Conservation (phyloP, 805 yeast genomes). For the Zygosaccharomyces gambellarensis region DNA sequence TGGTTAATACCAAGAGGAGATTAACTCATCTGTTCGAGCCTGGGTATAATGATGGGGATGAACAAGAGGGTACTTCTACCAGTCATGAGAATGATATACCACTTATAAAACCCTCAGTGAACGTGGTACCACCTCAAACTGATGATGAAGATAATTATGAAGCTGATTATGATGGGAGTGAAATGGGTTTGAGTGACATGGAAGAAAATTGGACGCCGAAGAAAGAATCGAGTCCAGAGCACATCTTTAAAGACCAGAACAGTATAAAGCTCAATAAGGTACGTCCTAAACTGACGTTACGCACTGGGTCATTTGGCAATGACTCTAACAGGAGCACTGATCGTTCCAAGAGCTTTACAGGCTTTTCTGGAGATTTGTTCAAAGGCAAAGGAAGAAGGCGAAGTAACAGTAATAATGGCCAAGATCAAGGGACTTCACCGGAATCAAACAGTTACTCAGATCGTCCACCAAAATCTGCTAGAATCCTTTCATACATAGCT, state of each 20-base stretch:
- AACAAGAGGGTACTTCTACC: not conserved
- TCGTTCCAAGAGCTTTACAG: slow-evolving; percentile 1
- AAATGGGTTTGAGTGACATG: not conserved
- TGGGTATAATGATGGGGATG: not conserved
- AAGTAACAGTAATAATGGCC: slow-evolving; percentile 11
- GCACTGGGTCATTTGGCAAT: slow-evolving; percentile 9
- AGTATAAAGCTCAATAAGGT: slow-evolving; percentile 1
- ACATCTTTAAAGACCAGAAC: slow-evolving; percentile 12
- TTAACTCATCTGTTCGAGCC: slow-evolving; percentile 23
- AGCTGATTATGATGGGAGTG: slow-evolving; percentile 5
- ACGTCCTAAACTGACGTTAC: slow-evolving; percentile 17
- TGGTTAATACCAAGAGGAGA: slow-evolving; percentile 19
- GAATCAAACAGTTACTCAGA: slow-evolving; percentile 11
- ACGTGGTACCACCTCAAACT: slow-evolving; percentile 20
- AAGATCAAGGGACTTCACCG: slow-evolving; percentile 4
- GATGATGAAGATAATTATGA: slow-evolving; percentile 2
- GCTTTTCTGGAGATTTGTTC: slow-evolving; percentile 4
- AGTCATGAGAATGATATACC: slow-evolving; percentile 4
- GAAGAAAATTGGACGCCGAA: not conserved
- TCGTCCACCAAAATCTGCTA: slow-evolving; percentile 25
- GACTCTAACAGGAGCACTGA: slow-evolving; percentile 1
- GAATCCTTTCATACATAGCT: slow-evolving; percentile 27
- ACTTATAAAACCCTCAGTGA: slow-evolving; percentile 18
- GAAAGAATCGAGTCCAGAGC: slow-evolving; percentile 12
- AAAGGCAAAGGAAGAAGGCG: slow-evolving; percentile 10